These are phyloP conservation scores for Penicillium capsulatum DNA, from an alignment of 2,329 filamentous ascomycete genomes.

Conservation along the genomic window DNA sequence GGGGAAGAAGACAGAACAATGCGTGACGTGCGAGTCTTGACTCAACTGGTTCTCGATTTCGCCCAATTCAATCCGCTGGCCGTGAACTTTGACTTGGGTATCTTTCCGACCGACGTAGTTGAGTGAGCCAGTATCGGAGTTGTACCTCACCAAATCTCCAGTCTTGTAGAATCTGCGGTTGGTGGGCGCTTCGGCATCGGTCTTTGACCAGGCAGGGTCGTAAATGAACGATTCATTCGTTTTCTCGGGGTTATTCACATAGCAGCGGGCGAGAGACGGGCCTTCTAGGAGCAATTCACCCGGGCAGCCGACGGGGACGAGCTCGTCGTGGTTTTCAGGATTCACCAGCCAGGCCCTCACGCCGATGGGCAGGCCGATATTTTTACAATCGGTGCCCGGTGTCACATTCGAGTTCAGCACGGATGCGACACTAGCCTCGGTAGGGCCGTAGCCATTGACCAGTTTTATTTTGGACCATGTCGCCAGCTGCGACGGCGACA, in stretches of 20 bases:
- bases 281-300: conserved; percentile 40
- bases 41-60: conserved; percentile 46
- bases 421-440: conserved; percentile 39
- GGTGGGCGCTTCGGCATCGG: conserved; percentile 25
- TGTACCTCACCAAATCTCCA: conserved; percentile 40
- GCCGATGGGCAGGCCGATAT: conserved; percentile 36
- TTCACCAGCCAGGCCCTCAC: conserved; percentile 40
- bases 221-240: conserved; percentile 57
- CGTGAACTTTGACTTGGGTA: conserved; percentile 64
- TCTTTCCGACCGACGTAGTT: conserved; percentile 58
- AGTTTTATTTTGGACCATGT: conserved; percentile 38
- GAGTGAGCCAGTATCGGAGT: conserved; percentile 34
- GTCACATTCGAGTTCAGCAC: conserved; percentile 34
- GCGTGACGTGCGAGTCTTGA: conserved; percentile 29
- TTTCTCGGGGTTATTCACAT: conserved; percentile 56
- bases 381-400: conserved; percentile 28
- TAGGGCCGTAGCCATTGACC: conserved; percentile 45
- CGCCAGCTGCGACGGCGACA: conserved; percentile 43
- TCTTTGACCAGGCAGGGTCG: conserved; percentile 51
- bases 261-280: conserved; percentile 60
- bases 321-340: conserved; percentile 36
- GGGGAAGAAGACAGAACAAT: conserved; percentile 36
- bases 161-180: conserved; percentile 40
- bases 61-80: conserved; percentile 60
- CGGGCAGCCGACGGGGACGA: conserved; percentile 41